Base-by-base conservation (phyloP, 306 rosid genomes). In the Parietaria judaica region DNA sequence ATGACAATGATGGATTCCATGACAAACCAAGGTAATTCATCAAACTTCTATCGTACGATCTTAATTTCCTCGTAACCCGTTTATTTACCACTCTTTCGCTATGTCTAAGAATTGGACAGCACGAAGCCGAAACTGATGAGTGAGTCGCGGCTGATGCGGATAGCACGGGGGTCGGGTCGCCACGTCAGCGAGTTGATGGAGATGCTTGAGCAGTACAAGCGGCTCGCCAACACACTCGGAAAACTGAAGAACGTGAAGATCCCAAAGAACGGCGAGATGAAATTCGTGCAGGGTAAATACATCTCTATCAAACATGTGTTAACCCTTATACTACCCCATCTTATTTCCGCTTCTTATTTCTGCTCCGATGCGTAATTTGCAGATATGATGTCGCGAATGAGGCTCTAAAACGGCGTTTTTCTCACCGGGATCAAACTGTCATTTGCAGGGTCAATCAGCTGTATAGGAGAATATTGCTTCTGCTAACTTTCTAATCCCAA, bases 1-100 rank as follows among this genome's bases (percentile, higher is more conserved):
- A 87, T 91, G 95, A 87, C 96, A 48, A 91, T 91, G 91, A 91
- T 91, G 97, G 97, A 91, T 70, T 87, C 97, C 0, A 90, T 90
- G 97, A 86, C 97, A n/a, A 74, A 84, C n/a, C 88, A 86, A 84
- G 94, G 96, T 64, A 70, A 73, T 10, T 49, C 10, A n/a, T n/a
- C 15, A 49, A 46, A 8, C 7, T 1, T 37, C 5, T 37, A 58
- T n/a, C 4, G n/a, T 8, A 17, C 10, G n/a, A 13, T 23, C 15
- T 65, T 61, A 23, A 39, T 23, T 56, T 41, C 45, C 9, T 8
- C 45, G 45, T 5, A 41, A 16, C 66, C 53, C 17, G 52, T 58
- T 59, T 74, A 61, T 61, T 68, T 23, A 64, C 36, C 13, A 10
- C n/a, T 56, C 9, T 64, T 54, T 3, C 31, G 16, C 35, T 37